Evolutionary conservation across 2,329 filamentous ascomycete species (phyloP), one percentile per base, ranked within the genome.

Genomic region (Arachnomyces sp.): DNA sequence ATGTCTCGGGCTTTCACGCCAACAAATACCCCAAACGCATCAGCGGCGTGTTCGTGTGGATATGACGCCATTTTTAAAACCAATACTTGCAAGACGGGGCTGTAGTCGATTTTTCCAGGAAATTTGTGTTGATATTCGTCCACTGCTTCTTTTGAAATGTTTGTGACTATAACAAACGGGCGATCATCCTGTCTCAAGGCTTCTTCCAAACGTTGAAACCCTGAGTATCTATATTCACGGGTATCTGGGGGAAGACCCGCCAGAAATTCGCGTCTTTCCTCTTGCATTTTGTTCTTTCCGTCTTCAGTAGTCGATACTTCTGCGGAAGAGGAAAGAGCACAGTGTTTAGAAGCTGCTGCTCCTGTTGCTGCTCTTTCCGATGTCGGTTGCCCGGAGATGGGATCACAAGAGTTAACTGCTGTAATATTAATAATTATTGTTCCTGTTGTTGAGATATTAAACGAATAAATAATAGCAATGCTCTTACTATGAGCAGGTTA

Each of bases 91-190:
- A 36, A 32, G 31, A 25, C 11, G 13, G 9, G 9, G 14, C 13
- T 15, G 39, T 31, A 40, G 21, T 40, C 38, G 11, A 40, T 11
- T 35, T 14, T 29, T 16, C 31, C 31, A 8, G 13, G 13, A 16
- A 40, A 40, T 5, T 35, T 17, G 18, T 34, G 14, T 17, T 28
- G 8, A 11, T 35, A 3, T n/a, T 40, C 8, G 17, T 40, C 38
- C 6, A 40, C 34, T 40, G 34, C 38, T 30, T 31, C 38, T 15
- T 17, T 11, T 15, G 32, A 21, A 15, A 40, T 3, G 18, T 34
- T 30, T 35, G 38, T 35, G 34, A 40, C 28, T 15, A 40, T 15
- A 13, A 40, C 32, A 40, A 40, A 34, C 14, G 38, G 38, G 30
- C 25, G 21, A 16, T 29, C 7, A n/a, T 18, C 38, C 29, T 29